Conservation (phyloP, 179 eudicot genomes). For the Spinacia oleracea region DNA sequence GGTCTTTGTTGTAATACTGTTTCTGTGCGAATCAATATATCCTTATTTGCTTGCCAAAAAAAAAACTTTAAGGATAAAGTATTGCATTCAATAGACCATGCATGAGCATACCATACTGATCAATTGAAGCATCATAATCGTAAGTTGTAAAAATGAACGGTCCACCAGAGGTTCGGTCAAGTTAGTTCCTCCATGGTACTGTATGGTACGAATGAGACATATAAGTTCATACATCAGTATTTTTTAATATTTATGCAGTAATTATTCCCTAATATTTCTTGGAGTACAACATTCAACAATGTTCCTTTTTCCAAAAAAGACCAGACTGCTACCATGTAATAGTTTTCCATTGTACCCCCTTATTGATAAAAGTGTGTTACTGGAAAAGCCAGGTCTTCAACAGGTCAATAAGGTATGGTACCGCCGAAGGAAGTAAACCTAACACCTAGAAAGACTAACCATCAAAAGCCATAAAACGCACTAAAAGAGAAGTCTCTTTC, state of each 20-base stretch:
- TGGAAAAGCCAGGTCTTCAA: constrained; percentile 86
- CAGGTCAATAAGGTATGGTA: constrained; percentile 81
- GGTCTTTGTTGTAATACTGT: too few relatives aligned
- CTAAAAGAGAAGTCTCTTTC: neutral
- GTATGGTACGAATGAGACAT: constrained; percentile 25
- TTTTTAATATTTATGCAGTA: neutral
- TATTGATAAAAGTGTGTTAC: constrained; percentile 93
- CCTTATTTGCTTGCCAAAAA: too few relatives aligned
- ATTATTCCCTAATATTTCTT: neutral
- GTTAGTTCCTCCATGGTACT: constrained; percentile 97
- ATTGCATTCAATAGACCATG: neutral
- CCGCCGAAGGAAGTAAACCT: constrained; percentile 82
- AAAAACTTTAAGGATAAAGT: neutral
- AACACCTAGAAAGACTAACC: neutral
- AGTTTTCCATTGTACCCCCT: constrained; percentile 94
- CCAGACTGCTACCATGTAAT: constrained; percentile 71
- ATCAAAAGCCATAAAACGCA: constrained; percentile 2
- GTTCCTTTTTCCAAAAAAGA: too few relatives aligned
- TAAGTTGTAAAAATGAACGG: constrained; percentile 73
- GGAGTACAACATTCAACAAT: too few relatives aligned
- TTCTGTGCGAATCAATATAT: too few relatives aligned
- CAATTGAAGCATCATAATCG: constrained; percentile 86
- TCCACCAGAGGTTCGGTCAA: constrained; percentile 68
- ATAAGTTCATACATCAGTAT: neutral
- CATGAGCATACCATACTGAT: constrained; percentile 62